Base-by-base conservation (phyloP, 352 stramenopile species). In the Phytopythium delawarense region DNA sequence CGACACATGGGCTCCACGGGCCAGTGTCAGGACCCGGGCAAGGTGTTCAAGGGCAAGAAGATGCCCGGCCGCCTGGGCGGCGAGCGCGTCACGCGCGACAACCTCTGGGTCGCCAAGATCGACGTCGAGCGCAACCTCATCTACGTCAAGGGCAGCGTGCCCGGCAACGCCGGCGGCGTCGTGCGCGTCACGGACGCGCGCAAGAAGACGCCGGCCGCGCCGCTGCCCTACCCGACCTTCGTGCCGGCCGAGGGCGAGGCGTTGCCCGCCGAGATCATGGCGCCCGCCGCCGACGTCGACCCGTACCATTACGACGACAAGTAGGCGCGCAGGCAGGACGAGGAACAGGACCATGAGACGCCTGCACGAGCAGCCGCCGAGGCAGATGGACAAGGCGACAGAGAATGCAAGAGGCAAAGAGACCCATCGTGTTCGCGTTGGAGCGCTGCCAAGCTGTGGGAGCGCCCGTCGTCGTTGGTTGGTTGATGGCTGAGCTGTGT, bases 1-100 rank as follows among this genome's bases (percentile, higher is more conserved):
- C 94, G 98, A 57, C 79, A 95, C 67, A 91, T 97, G 73, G 98
- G 98, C 23, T 98, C 93, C 32, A 99, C 96, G 32, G 98, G 98
- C n/a, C 89, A 98, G 71, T 98, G 97, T 82, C 96, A 99, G 78
- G 94, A 99, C 79, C 97, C 97, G 9, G 97, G 98, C 61, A 94
- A 97, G 66, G 98, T 99, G 11, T 99, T 98, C 69, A 99, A 99
- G 79, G 97, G 97, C 45, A 99, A 99, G 85, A 99, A 99, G 76
- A 99, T 99, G 98, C 87, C 98, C 37, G 98, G 97, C 12, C 90
- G 94, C 20, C 99, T 99, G 92, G 98, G 98, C 59, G 84, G 81
- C 49, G 91, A 96, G 46, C 84, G 86, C 59, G 89, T 98, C 18
- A 99, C 97, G 28, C 89, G 96, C 39, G 96, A 99, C 81, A 99